Conservation (phyloP, 441 rosid species). For the Bocquillonia castaneifolia region DNA sequence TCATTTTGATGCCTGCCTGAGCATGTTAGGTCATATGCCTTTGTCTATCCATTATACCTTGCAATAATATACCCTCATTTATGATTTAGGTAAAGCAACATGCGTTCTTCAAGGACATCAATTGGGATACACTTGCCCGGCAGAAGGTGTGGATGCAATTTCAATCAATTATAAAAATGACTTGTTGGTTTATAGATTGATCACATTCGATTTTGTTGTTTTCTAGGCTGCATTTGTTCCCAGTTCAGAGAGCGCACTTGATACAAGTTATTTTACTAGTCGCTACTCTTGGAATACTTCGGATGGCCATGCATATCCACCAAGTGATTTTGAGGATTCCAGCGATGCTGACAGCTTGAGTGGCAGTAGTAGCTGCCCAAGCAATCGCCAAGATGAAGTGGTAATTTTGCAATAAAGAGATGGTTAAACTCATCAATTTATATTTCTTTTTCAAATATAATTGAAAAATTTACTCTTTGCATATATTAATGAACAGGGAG, state of each 20-base stretch:
- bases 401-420: conserved; percentile 31
- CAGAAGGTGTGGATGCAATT: conserved; percentile 62
- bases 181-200: conserved; percentile 1
- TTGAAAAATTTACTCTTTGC: conserved; percentile 9
- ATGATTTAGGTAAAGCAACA: conserved; percentile 84
- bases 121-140: conserved; percentile 98
- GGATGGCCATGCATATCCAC: conserved; percentile 54
- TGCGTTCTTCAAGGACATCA: conserved; percentile 81
- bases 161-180: neutral
- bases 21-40: conserved; percentile 11
- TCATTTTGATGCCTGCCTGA: conserved; percentile 15
- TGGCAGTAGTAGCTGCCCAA: conserved; percentile 72
- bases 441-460: neutral
- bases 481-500: conserved; percentile 53
- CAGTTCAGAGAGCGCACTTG: conserved; percentile 83
- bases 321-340: conserved; percentile 73
- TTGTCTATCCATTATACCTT: conserved; percentile 6
- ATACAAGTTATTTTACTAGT: conserved; percentile 96
- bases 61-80: conserved; percentile 17
- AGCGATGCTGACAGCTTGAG: conserved; percentile 89
- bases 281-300: conserved; percentile 87
- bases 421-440: neutral
- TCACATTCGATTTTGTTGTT: conserved; percentile 16
- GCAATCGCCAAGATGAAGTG: conserved; percentile 87
- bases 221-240: conserved; percentile 95